Base-by-base conservation (phyloP, 495 filamentous ascomycete genomes). In the Alectoria sarmentosa region DNA sequence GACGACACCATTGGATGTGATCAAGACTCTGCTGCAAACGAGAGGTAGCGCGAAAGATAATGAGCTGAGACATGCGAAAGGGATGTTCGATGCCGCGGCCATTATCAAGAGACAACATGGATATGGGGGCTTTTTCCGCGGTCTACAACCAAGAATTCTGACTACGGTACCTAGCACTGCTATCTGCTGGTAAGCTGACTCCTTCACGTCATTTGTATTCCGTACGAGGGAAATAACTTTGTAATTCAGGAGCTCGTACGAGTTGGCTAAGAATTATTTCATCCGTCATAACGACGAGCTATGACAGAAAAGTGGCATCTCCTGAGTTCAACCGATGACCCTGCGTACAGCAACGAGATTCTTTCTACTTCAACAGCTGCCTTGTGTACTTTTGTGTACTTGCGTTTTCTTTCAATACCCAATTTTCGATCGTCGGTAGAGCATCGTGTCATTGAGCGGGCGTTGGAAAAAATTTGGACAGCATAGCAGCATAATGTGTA, bases 141-240 rank as follows among this genome's bases (percentile, higher is more conserved):
- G 94, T 28, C 83, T 96, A 72, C 83, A 90, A 69, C 95, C 94
- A 59, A 82, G 94, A 63, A 90, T 99, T 42, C 85, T 99, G 66
- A 96, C 93, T 4, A 95, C 94, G 14, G 97, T 97, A 90, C 94
- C 94, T 30, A 96, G 92, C 76, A 98, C 94, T 41, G 94, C 94
- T 7, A 99, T 99, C 70, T 99, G 94, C 80, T 99, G 94, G 93
- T 92, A 82, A 65, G 90, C 83, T 57, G 79, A 79, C 69, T 52
- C 28, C 36, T 48, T 14, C 21, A 46, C 19, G 28, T 26, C 21
- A 2, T 32, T 23, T n/a, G 28, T 17, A 9, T 21, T 38, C 1
- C 39, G 41, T 56, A 4, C 48, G 37, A 3, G 23, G 15, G 17
- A 44, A 57, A 91, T 90, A 82, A 66, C 88, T 83, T 61, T 79